Conservation (phyloP, 805 yeast genomes). For the Candida taoyuanica region DNA sequence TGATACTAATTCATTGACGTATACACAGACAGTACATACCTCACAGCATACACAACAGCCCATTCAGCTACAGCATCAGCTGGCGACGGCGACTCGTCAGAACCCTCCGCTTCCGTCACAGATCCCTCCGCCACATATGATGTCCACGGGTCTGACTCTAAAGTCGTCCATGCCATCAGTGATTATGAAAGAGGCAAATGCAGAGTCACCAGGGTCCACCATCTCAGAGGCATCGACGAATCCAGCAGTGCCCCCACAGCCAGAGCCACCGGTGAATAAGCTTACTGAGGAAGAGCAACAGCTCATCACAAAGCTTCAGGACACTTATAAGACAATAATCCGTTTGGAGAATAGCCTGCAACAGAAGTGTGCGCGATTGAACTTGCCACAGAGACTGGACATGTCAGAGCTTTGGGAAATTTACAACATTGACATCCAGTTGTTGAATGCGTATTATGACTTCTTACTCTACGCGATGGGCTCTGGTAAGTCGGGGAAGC, state of each 20-base stretch:
- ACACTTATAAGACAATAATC: conserved; percentile 66
- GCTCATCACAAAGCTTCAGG: conserved; percentile 65
- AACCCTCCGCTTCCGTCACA: conserved; percentile 6
- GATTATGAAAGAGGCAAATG: conserved; percentile 14
- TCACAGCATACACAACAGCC: conserved; percentile 6
- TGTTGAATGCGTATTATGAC: conserved; percentile 68
- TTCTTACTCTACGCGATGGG: conserved; percentile 66
- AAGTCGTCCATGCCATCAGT: conserved; percentile 5
- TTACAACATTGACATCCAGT: conserved; percentile 59
- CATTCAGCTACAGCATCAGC: conserved; percentile 1
- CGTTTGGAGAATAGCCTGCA: conserved; percentile 65
- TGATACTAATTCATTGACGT: conserved; percentile 17
- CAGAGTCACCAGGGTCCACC: conserved; percentile 22
- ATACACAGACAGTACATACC: conserved; percentile 14
- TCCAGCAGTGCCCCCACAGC: conserved; percentile 6
- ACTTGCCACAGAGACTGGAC: conserved; percentile 47
- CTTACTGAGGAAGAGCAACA: conserved; percentile 56
- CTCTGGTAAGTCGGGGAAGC: conserved; percentile 73
- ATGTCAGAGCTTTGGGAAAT: conserved; percentile 69
- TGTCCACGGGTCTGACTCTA: neutral
- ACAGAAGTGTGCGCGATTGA: conserved; percentile 61
- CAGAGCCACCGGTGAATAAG: conserved; percentile 10
- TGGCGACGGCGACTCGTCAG: conserved; percentile 4
- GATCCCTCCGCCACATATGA: conserved; percentile 7
- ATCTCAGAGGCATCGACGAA: conserved; percentile 15